Evolutionary conservation across 768 basidiomycete genomes (phyloP), one percentile per base, ranked within the genome.

Genomic region (Kwoniella europaea): DNA sequence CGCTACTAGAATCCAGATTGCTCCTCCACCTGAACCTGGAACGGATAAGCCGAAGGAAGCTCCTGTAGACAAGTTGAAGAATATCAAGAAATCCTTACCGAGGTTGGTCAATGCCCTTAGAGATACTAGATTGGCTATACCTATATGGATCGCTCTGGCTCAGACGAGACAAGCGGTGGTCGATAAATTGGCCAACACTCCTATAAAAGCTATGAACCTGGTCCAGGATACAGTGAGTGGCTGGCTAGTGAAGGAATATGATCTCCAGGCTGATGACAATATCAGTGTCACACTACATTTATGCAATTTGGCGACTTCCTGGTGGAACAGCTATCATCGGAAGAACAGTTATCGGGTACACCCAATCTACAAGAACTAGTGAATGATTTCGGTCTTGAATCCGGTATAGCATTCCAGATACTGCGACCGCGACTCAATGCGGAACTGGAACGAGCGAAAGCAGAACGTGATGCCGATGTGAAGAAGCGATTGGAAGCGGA

Each of bases 331-430:
- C 85, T 96, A 22, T 79, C 88, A 16, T 84, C 90, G 0, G 87
- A 90, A 67, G 91, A 92, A 65, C 95, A 94, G 77, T 87, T 87
- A 54, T 89, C 88, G 76, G 86, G 93, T 24, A 84, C 95, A 6
- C 95, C 96, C 4, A 85, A 91, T 18, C 85, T 97, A 10, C 84
- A 85, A 1, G 91, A 92, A 35, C 87, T 98, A 10, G 90, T 90
- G 63, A 86, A 88, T 63, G 86, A 87, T 50, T 98, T 91, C 83
- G 92, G 91, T 7, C 89, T 99, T 56, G 89, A 90, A 69, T 89
- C 91, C 46, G 88, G 92, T 13, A 90, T 97, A 67, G 93, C 94
- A 64, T 97, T 98, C 92, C 93, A 95, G 80, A 91, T 98, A 68
- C 88, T 93, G 50, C 89, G 97, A 16, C 94, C 96, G 2, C 76